Evolutionary conservation across 1,284 basidiomycete genomes (phyloP), one percentile per base, ranked within the genome.

Genomic region (Phellinidium pouzarii): DNA sequence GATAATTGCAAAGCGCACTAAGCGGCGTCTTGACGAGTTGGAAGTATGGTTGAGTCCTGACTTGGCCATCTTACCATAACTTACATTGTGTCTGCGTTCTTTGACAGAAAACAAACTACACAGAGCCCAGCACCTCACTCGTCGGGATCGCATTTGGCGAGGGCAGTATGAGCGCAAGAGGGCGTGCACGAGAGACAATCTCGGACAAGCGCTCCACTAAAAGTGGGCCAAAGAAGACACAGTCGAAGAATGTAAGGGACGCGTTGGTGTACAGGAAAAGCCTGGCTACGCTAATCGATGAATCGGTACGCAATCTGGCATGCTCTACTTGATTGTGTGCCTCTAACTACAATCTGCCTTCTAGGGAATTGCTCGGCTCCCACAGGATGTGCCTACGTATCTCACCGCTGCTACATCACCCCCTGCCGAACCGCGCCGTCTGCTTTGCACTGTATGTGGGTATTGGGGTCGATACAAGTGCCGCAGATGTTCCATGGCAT

Each of bases 231-330:
- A 77, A 71, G 62, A 83, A 86, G 69, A 89, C 87, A 64, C 82
- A 85, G n/a, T 84, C 78, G 17, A 85, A 85, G 79, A 83, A 79
- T 60, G 79, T 91, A 46, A 76, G 88, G 54, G 79, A 80, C 37
- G 86, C 88, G 22, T 71, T 91, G 19, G 68, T 91, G 43, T 91
- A 92, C 66, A 80, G 83, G 58, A 91, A 91, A 67, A 87, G 78
- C 57, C 71, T 91, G 11, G 69, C 76, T 2, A 75, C 79, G 11
- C 70, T 90, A 49, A 69, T 90, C 25, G 84, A 88, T n/a, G 87
- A 91, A 69, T 85, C 85, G 50, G 88, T 88, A 60, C 56, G 86
- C 58, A 40, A 23, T 27, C 12, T 22, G 3, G 17, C 22, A n/a
- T 22, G 2, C 11, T 50, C 22, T 50, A n/a, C n/a, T 44, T 11